phyloP scores from a whole-genome alignment of 1,284 basidiomycete genomes.

The Cryptococcus hybrid region DNA sequence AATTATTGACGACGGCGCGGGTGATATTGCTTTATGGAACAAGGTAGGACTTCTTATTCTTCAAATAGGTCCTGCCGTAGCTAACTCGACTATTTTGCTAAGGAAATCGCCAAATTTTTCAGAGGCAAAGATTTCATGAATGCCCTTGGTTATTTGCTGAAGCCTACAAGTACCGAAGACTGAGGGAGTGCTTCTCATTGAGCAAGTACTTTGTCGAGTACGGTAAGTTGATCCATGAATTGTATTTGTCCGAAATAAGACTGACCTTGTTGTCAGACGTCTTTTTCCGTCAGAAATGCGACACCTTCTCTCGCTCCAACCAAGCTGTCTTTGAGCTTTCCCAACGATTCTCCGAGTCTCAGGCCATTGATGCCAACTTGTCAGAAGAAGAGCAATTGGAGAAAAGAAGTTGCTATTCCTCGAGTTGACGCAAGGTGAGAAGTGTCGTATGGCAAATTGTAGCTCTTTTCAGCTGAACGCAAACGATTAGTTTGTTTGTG shows the following conservation, averaged over 20 bases:
- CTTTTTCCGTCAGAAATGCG: conserved; percentile 92
- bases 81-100: background rate
- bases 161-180: conserved; percentile 96
- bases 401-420: conserved; percentile 86
- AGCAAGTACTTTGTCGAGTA: conserved; percentile 90
- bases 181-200: conserved; percentile 93
- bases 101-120: conserved; percentile 86
- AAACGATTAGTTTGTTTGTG: conserved; percentile 71
- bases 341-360: conserved; percentile 85
- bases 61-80: background rate
- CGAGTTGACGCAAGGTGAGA: conserved; percentile 79
- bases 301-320: conserved; percentile 89
- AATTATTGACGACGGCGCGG: conserved; percentile 89
- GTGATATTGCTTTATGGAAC: conserved; percentile 95
- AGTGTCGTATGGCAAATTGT: background rate
- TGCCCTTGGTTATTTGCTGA: conserved; percentile 90
- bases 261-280: conserved; percentile 37
- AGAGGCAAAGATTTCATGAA: conserved; percentile 97
- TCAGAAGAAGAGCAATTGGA: conserved; percentile 63
- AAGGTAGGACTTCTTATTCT: conserved; percentile 55
- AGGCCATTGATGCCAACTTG: conserved; percentile 61
- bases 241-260: background rate
- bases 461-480: conserved; percentile 6
- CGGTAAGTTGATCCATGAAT: conserved; percentile 50
- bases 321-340: conserved; percentile 96